Percentiles rank a stretch among this genome's conserved stretches.
Evolutionary conservation across 202 grass and related monocot genomes (phyloP).

Genomic region (Cymbopogon flexuosus): DNA sequence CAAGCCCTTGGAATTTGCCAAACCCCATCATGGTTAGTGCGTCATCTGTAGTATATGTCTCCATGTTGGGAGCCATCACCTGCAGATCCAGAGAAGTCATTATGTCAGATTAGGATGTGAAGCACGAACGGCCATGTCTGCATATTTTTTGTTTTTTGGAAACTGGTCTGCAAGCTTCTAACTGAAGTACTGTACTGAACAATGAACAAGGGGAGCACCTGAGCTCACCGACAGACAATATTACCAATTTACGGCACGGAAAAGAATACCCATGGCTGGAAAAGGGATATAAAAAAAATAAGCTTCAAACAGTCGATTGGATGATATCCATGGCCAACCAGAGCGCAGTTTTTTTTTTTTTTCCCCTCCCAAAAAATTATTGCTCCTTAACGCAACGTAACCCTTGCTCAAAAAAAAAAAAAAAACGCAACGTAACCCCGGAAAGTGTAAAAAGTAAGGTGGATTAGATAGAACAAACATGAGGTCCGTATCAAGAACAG

Average conservation of each 20-base stretch:
- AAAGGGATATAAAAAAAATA: not conserved
- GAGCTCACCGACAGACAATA: not conserved
- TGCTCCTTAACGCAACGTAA: not conserved
- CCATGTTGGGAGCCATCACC: constrained; percentile 36
- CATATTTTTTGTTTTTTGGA: not conserved
- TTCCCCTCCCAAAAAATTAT: not conserved
- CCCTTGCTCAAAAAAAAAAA: too few species aligned
- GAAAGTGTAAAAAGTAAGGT: too few species aligned
- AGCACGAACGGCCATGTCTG: not conserved
- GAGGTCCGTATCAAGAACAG: not conserved
- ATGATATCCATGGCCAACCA: too few species aligned
- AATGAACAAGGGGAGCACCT: too few species aligned
- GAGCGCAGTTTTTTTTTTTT: not conserved
- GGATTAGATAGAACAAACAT: not conserved
- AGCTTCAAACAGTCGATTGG: not conserved
- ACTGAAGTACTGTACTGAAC: not conserved
- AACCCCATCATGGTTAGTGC: constrained; percentile 61
- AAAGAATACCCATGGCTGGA: not conserved
- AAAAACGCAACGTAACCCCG: too few species aligned
- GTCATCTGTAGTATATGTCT: constrained; percentile 64
- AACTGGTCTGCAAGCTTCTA: not conserved
- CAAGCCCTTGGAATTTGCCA: constrained; percentile 67
- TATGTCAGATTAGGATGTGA: not conserved
- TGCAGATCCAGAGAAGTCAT: not conserved
- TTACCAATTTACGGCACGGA: not conserved